These are phyloP conservation scores for Lepiota brunneoincarnata DNA, from an alignment of 768 basidiomycete genomes.

Conservation along the genomic window DNA sequence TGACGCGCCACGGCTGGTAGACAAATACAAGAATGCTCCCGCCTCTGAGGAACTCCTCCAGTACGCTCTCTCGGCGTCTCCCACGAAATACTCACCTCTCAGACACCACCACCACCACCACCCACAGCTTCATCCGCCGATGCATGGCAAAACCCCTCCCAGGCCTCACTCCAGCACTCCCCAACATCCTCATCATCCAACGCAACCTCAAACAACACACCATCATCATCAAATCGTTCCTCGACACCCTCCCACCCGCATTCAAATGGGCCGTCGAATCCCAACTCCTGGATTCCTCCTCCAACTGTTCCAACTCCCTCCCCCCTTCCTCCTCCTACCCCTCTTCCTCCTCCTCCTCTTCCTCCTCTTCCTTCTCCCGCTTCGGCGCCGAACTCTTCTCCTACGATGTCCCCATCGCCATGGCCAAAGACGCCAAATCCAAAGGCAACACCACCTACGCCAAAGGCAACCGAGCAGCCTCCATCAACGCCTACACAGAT, in stretches of 20 bases:
- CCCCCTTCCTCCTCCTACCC: background rate
- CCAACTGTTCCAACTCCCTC: background rate
- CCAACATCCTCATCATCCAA: conserved; percentile 11
- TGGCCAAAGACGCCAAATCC: conserved; percentile 3
- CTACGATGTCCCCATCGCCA: conserved; percentile 4
- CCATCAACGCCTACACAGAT: conserved; percentile 10
- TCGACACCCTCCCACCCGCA: conserved; percentile 13
- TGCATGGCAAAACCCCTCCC: conserved; percentile 15
- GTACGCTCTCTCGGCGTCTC: conserved; percentile 1
- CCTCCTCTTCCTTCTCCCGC: background rate
- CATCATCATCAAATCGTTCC: conserved; percentile 14
- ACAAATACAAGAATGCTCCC: conserved; percentile 9
- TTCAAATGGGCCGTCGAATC: conserved; percentile 14
- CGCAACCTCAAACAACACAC: conserved; percentile 14
- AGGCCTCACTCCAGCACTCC: conserved; percentile 11
- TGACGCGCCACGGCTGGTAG: conserved; percentile 9
- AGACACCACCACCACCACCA: background rate
- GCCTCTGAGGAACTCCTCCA: conserved; percentile 10
- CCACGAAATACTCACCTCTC: background rate
- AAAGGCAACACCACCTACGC: conserved; percentile 7
- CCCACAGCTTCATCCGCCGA: conserved; percentile 14
- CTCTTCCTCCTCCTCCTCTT: background rate
- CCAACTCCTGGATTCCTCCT: background rate
- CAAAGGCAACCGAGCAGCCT: background rate
- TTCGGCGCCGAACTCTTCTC: background rate